A percentile compares a stretch with the other conserved stretches of the same genome.
Evolutionary conservation across 345 rosid genomes (phyloP).

Genomic region (Eucalyptus dawsonii): DNA sequence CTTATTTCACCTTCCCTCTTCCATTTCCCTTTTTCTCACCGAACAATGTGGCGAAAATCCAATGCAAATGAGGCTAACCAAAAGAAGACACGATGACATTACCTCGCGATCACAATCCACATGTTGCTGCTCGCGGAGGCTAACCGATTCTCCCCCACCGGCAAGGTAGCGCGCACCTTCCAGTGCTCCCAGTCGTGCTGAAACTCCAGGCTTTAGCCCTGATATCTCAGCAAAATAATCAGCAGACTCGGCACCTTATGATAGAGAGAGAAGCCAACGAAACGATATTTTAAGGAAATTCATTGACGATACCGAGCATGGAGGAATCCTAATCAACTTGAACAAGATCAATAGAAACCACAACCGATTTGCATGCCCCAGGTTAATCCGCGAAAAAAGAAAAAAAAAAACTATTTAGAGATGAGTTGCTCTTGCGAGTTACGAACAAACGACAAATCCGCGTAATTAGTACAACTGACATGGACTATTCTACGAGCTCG

Average conservation of each 20-base stretch:
- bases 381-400: no score
- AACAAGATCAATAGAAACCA: neutral
- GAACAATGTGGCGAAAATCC: neutral
- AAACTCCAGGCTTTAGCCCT: constrained; percentile 98
- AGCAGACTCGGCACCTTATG: neutral
- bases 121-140: constrained; percentile 96
- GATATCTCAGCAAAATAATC: neutral
- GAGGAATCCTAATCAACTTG: neutral
- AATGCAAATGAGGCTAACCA: neutral
- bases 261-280: neutral
- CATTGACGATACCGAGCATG: neutral
- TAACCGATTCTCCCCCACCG: constrained; percentile 59
- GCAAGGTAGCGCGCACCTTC: constrained; percentile 88
- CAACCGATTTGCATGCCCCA: neutral
- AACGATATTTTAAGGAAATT: neutral
- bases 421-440: neutral
- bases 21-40: neutral
- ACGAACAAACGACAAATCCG: neutral
- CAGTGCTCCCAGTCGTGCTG: constrained; percentile 71
- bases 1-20: neutral
- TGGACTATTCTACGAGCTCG: neutral
- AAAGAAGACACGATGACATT: neutral
- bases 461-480: neutral
- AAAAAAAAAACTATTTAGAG: neutral
- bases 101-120: constrained; percentile 99